Conservation (phyloP, 2,329 filamentous ascomycete species). For the Periconia macrospinosa region DNA sequence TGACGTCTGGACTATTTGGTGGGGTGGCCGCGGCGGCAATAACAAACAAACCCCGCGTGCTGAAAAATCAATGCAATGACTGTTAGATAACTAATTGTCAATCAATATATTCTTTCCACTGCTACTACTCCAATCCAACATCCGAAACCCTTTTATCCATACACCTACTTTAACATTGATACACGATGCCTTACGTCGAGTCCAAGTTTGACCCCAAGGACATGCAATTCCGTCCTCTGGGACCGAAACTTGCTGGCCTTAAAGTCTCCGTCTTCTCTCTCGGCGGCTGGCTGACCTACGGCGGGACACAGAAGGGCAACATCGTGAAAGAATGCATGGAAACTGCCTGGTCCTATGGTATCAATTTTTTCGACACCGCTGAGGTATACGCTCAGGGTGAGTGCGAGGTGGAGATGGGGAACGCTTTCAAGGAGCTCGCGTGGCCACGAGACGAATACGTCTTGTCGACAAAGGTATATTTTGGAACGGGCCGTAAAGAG, state of each 20-base stretch:
- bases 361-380: constrained; percentile 57
- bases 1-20: no score
- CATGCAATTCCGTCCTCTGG: constrained; percentile 50
- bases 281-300: constrained; percentile 51
- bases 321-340: constrained; percentile 51
- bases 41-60: no score
- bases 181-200: constrained; percentile 43
- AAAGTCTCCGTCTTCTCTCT: constrained; percentile 57
- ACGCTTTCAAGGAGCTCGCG: constrained; percentile 50
- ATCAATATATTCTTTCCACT: no score
- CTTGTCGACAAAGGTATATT: constrained; percentile 47
- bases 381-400: constrained; percentile 60
- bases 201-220: constrained; percentile 55
- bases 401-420: constrained; percentile 63
- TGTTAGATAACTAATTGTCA: no score
- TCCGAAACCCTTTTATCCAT: not conserved
- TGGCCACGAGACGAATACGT: constrained; percentile 49
- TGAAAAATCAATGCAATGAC: no score
- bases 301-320: constrained; percentile 52
- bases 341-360: constrained; percentile 52
- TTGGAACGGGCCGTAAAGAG: constrained; percentile 61
- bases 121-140: no score
- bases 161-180: not conserved
- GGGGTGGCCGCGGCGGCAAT: no score
- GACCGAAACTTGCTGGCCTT: constrained; percentile 45